Evolutionary conservation across 1,284 basidiomycete species (phyloP).

Genomic region (Vanrija sp.): DNA sequence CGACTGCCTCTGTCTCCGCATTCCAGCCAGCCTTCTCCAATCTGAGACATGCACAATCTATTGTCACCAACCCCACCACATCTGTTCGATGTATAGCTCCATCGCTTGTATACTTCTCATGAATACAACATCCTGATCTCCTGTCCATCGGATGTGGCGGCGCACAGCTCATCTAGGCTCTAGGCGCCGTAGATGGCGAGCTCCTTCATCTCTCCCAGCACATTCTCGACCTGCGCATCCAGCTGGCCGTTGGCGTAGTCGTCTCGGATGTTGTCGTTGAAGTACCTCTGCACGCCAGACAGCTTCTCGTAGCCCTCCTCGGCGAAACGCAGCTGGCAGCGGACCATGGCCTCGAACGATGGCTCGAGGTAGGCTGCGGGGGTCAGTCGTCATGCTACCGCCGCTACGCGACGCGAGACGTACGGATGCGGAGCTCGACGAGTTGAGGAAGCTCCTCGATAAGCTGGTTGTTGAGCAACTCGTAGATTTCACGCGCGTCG

Average conservation of each 20-base stretch:
- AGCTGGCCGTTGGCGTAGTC: slow-evolving; percentile 96
- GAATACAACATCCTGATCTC: too few relatives aligned
- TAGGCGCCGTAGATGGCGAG: slow-evolving; percentile 71
- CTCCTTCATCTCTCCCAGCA: slow-evolving; percentile 93
- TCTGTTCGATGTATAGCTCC: too few relatives aligned
- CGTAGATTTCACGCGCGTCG: slow-evolving; percentile 88
- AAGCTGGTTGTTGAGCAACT: slow-evolving; percentile 86
- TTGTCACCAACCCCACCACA: too few relatives aligned
- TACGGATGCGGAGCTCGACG: slow-evolving; percentile 85
- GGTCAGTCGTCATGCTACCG: neutral
- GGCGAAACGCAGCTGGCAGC: slow-evolving; percentile 94
- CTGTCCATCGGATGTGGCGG: too few relatives aligned
- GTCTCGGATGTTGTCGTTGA: slow-evolving; percentile 81
- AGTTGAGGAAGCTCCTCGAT: slow-evolving; percentile 86
- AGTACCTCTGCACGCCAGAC: slow-evolving; percentile 93
- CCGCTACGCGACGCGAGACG: slow-evolving; percentile 4
- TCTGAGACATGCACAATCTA: too few relatives aligned
- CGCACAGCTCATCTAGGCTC: neutral
- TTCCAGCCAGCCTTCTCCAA: too few relatives aligned
- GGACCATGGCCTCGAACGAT: slow-evolving; percentile 97
- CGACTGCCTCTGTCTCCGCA: too few relatives aligned
- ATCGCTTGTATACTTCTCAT: too few relatives aligned
- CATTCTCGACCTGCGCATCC: slow-evolving; percentile 91
- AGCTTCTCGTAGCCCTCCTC: slow-evolving; percentile 98
- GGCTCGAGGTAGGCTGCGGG: slow-evolving; percentile 77